phyloP scores from a whole-genome alignment of 768 basidiomycete species.

The Termitomyces sp. region DNA sequence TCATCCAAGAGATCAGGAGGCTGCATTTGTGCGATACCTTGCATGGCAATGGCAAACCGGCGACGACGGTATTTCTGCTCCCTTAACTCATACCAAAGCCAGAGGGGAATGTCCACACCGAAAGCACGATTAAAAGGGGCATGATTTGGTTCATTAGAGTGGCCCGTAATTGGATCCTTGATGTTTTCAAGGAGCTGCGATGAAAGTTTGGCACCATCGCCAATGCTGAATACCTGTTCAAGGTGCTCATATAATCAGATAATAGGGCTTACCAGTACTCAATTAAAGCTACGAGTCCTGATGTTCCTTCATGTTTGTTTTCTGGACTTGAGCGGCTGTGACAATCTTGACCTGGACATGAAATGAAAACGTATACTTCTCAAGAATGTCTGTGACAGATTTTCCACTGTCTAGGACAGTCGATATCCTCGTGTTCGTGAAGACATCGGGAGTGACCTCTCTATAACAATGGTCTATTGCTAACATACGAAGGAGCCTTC shows the following conservation, averaged over 20 bases:
- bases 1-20: not conserved
- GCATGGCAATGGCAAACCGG: constrained; percentile 1
- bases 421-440: constrained; percentile 29
- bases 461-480: constrained; percentile 29
- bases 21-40: not conserved
- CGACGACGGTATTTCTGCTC: not conserved
- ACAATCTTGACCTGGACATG: not conserved
- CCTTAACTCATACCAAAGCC: too few species aligned
- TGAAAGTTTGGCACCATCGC: constrained; percentile 16
- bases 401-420: constrained; percentile 24
- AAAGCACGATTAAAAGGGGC: constrained; percentile 9
- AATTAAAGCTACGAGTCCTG: constrained; percentile 20
- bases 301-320: constrained; percentile 22
- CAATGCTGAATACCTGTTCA: constrained; percentile 11
- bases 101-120: not conserved
- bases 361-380: constrained; percentile 4
- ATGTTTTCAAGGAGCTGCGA: constrained; percentile 22
- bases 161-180: constrained; percentile 14
- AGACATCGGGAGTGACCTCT: constrained; percentile 31
- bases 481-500: constrained; percentile 24
- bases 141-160: constrained; percentile 14
- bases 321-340: constrained; percentile 13
- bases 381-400: constrained; percentile 18
- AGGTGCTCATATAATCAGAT: not conserved
- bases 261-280: constrained; percentile 14